Evolutionary conservation across 2,329 filamentous ascomycete genomes (phyloP), one percentile per base, ranked within the genome.

Genomic region (Nemania diffusa): DNA sequence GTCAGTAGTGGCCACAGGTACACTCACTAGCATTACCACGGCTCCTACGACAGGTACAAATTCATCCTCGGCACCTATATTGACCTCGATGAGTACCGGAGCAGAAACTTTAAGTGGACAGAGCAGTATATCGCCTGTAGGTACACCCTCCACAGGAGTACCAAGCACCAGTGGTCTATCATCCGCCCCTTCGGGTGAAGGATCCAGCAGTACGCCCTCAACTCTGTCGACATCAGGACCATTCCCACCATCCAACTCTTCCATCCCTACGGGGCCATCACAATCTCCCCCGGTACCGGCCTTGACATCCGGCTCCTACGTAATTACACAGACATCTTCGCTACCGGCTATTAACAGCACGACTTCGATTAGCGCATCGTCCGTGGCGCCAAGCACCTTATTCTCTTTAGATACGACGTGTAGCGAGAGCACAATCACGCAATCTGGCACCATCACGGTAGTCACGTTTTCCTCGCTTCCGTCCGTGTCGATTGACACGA

Each of bases 371-470:
- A 52, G 40, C 13, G 29, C 64, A 9, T 37, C 53, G 15, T 65
- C 69, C 52, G 58, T 50, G 20, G 65, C 55, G 52, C n/a, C 58
- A 27, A 65, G 57, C 56, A 68, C 64, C 7, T 48, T 57, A 5
- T 65, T 67, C 22, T 61, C 63, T 24, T 68, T 48, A 57, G 71
- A 71, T 27, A 72, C 70, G 32, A 72, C 70, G 2, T 70, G 68
- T 37, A 69, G 55, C 48, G 69, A 72, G 64, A 70, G 68, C 17
- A 72, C 66, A 24, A 58, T 71, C 40, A 70, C 66, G 34, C 40
- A 64, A 26, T 64, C 71, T 34, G 68, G 59, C 13, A 69, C 65
- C 9, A 69, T 53, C 27, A 69, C 65, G 1, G 62, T 70, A 15
- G 24, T 71, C 17, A 69, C 69, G 6, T 51, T 65, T 9, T 57